Conservation (phyloP, 2,329 filamentous ascomycete species). For the Fusarium armeniacum region DNA sequence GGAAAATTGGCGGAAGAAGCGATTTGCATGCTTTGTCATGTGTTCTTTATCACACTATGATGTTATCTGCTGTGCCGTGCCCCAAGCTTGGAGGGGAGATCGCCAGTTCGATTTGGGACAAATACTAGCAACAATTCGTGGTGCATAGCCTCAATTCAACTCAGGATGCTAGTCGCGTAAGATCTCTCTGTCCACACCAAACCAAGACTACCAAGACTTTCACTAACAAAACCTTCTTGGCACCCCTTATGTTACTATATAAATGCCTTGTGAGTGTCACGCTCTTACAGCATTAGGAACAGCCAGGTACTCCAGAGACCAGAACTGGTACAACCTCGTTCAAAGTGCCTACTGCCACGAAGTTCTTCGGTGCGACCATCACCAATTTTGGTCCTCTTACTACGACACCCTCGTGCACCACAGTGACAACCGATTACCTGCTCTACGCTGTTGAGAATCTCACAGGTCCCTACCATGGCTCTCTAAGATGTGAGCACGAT, state of each 20-base stretch:
- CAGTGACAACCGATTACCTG: slow-evolving; percentile 19
- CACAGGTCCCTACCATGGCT: slow-evolving; percentile 2
- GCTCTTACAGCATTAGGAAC: neutral
- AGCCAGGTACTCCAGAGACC: neutral
- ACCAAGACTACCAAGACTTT: neutral
- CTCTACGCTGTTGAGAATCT: slow-evolving; percentile 4
- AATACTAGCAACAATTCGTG: neutral
- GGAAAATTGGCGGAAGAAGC: neutral
- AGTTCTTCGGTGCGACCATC: slow-evolving; percentile 41
- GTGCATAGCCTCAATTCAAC: slow-evolving; percentile 3
- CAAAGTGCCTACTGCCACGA: slow-evolving; percentile 48
- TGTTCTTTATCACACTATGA: neutral
- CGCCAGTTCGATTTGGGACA: neutral
- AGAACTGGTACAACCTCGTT: no score
- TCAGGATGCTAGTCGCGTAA: neutral
- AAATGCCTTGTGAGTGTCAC: neutral
- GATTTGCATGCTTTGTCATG: neutral
- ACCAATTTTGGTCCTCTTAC: slow-evolving; percentile 53
- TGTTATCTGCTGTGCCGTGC: slow-evolving; percentile 7
- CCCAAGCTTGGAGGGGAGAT: slow-evolving; percentile 16
- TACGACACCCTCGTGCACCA: slow-evolving; percentile 46
- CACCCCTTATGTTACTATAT: neutral
- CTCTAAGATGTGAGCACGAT: slow-evolving; percentile 17
- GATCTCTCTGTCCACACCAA: neutral
- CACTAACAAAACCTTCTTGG: neutral